These are phyloP conservation scores for Ramularia endophylla DNA, from an alignment of 2,329 filamentous ascomycete genomes.

Conservation along the genomic window DNA sequence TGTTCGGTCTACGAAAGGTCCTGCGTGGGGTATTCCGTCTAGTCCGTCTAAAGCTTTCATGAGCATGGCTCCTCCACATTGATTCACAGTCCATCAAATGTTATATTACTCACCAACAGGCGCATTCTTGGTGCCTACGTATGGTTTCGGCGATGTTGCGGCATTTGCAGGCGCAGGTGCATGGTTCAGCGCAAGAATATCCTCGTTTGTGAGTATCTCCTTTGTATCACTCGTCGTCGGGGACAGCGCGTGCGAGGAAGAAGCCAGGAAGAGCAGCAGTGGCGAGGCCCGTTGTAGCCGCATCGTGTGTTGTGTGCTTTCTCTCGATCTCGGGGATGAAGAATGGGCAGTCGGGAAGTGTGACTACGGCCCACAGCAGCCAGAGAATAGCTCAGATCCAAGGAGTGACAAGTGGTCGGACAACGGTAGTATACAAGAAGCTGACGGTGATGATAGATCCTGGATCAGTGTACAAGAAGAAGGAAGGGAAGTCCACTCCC, in stretches of 20 bases:
- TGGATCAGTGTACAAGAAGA: too few relatives aligned
- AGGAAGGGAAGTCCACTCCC: too few relatives aligned
- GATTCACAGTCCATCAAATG: too few relatives aligned
- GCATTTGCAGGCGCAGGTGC: conserved; percentile 18
- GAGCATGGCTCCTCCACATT: too few relatives aligned
- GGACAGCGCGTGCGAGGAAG: conserved; percentile 54
- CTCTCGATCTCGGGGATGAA: too few relatives aligned
- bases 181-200: conserved; percentile 22
- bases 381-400: too few relatives aligned
- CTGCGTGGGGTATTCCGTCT: conserved; percentile 88
- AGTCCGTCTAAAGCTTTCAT: conserved; percentile 53
- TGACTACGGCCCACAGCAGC: too few relatives aligned
- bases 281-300: conserved; percentile 47
- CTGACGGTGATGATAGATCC: too few relatives aligned
- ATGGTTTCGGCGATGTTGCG: conserved; percentile 26
- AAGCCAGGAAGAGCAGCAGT: conserved; percentile 52
- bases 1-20: conserved; percentile 63
- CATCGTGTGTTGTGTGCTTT: conserved; percentile 48
- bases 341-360: too few relatives aligned
- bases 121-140: conserved; percentile 64
- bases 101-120: conserved; percentile 63
- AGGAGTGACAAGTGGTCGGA: too few relatives aligned
- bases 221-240: conserved; percentile 23
- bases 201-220: conserved; percentile 21
- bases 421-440: too few relatives aligned